Evolutionary conservation across 2,329 filamentous ascomycete genomes (phyloP).

Genomic region (Xylaria sp.): DNA sequence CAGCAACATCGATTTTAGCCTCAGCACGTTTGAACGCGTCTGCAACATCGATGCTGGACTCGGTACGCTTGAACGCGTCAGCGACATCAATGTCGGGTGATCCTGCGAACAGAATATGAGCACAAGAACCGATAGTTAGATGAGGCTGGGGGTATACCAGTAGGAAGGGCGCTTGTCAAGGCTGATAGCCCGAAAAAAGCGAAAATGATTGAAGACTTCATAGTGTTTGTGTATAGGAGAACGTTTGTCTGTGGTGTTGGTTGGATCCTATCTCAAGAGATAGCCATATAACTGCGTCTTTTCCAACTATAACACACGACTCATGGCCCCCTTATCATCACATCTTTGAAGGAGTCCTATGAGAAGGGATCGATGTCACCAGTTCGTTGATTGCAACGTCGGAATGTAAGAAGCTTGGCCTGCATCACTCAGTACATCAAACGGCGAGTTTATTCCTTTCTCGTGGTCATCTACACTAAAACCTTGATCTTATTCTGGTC

Average conservation of each 20-base stretch:
- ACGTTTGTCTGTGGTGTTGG: background rate
- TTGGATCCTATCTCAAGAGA: background rate
- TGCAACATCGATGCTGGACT: conserved; percentile 5
- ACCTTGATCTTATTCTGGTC: too few relatives aligned
- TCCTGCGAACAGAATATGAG: background rate
- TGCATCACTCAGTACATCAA: conserved; percentile 1
- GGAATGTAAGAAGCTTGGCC: conserved; percentile 6
- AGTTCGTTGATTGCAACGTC: conserved; percentile 3
- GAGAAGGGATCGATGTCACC: background rate
- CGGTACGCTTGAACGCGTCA: background rate
- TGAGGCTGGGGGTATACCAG: background rate
- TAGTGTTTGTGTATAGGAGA: background rate
- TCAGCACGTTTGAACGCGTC: conserved; percentile 10
- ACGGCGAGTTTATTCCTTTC: background rate
- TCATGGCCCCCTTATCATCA: conserved; percentile 9
- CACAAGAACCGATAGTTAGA: background rate
- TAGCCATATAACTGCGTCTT: background rate
- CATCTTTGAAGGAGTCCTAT: background rate
- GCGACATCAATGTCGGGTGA: conserved; percentile 20
- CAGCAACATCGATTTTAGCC: background rate
- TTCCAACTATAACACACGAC: background rate
- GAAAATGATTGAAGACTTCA: conserved; percentile 6
- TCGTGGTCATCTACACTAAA: background rate
- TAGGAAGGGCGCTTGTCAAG: conserved; percentile 8
- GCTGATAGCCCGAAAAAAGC: conserved; percentile 11